Evolutionary conservation across 345 rosid species (phyloP), one percentile per base, ranked within the genome.

Genomic region (Microthlaspi erraticum): DNA sequence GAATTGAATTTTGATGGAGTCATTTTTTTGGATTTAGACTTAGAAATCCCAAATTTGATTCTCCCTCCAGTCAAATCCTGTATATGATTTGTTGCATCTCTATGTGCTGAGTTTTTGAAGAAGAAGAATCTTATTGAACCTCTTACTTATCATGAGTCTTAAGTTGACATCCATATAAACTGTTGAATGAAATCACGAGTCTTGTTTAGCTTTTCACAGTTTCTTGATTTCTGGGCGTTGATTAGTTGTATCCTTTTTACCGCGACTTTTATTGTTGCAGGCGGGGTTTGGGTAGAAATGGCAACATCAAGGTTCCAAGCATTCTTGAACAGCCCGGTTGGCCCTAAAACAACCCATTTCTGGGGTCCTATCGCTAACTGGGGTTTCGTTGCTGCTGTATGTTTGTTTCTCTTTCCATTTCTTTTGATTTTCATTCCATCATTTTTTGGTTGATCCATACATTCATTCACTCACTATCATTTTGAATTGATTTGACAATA

Each of bases 301-400:
- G 91, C 95, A 77, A 70, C 79, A 48, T 85, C 97, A 78, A 78
- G 92, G 6, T 87, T 91, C 65, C 78, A 81, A 69, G 75, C 92
- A 42, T 86, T 92, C 78, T 78, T 78, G 86, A 92, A 89, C 85
- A 86, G 96, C 66, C 96, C 96, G 0, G 77, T 92, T 72, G 96
- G 98, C 52, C 94, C 92, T 5, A 89, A 86, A 78, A 89, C 98
- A 31, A 86, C 91, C 29, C 98, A 92, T 76, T 89, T 89, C 71
- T 92, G 93, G 92, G 96, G 98, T 3, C 98, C 96, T 43, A 77
- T 92, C 57, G 90, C 93, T 60, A 92, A 89, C 52, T 92, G 98
- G 96, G 95, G 98, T 60, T 86, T 92, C 9, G 96, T 89, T 50
- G 73, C 57, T 62, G 96, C 91, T 29, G 96, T 92, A 87, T 76